phyloP scores from a whole-genome alignment of 495 filamentous ascomycete genomes.

The Aspergillus homomorphus region DNA sequence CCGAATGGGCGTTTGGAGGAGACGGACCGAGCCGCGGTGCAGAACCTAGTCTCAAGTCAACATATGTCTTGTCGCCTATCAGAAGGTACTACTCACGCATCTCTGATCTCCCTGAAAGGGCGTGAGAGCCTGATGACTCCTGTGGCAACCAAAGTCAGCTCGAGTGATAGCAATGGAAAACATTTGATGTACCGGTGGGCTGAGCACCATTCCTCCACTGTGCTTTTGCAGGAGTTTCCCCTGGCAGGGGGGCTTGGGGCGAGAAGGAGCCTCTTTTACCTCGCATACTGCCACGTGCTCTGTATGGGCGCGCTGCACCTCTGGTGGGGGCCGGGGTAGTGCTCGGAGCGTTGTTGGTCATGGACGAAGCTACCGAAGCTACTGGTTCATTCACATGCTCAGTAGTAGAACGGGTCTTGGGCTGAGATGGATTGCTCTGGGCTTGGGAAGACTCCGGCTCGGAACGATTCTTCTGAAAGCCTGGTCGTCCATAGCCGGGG shows the following conservation, averaged over 20 bases:
- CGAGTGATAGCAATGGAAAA: background rate
- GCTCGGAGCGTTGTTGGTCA: background rate
- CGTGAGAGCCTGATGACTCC: slow-evolving; percentile 16
- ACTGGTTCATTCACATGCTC: too few species aligned
- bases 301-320: background rate
- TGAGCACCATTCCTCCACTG: slow-evolving; percentile 21
- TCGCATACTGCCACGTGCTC: slow-evolving; percentile 4
- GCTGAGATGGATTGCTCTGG: background rate
- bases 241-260: slow-evolving; percentile 14
- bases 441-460: background rate
- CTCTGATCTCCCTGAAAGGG: slow-evolving; percentile 21
- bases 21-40: slow-evolving; percentile 13
- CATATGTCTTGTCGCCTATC: background rate
- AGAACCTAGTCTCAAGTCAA: slow-evolving; percentile 16
- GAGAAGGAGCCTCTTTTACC: slow-evolving; percentile 8
- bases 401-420: background rate
- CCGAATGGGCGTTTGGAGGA: background rate
- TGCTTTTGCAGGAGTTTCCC: slow-evolving; percentile 24
- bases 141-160: slow-evolving; percentile 1
- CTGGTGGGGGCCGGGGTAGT: background rate
- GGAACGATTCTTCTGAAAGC: background rate
- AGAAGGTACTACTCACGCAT: slow-evolving; percentile 21
- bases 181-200: slow-evolving; percentile 16
- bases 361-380: background rate
- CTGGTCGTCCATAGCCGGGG: slow-evolving; percentile 15